phyloP scores from a whole-genome alignment of 768 basidiomycete genomes.

The Podaxis pistillaris region DNA sequence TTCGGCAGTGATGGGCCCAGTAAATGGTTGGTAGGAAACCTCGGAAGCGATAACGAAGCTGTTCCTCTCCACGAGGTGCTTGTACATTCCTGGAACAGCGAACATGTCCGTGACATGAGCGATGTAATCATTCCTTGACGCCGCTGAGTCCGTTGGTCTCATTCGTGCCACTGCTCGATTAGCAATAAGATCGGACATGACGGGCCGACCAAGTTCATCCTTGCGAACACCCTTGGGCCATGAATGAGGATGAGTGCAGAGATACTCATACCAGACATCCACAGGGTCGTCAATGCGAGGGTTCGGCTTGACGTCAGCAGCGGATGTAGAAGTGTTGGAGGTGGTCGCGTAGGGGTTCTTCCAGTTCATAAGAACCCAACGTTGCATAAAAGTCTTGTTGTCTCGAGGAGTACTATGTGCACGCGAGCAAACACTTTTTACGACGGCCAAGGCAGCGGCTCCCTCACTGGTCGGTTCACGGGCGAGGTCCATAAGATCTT shows the following conservation, averaged over 20 bases:
- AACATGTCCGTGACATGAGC: conserved; percentile 38
- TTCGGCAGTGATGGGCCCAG: conserved; percentile 31
- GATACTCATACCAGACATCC: conserved; percentile 45
- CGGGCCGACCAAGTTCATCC: conserved; percentile 34
- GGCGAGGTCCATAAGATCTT: conserved; percentile 40
- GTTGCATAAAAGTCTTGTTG: conserved; percentile 42
- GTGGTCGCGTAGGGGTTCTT: conserved; percentile 30
- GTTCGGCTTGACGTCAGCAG: conserved; percentile 31
- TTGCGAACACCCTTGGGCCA: conserved; percentile 49
- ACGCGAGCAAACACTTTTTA: conserved; percentile 44
- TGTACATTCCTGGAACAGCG: conserved; percentile 38
- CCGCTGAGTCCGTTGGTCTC: conserved; percentile 28
- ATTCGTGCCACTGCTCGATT: conserved; percentile 50
- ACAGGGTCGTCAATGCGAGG: conserved; percentile 47
- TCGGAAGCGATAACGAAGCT: conserved; percentile 33
- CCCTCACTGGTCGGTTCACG: conserved; percentile 40
- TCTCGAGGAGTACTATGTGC: conserved; percentile 44
- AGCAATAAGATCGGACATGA: conserved; percentile 42
- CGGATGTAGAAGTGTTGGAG: conserved; percentile 4
- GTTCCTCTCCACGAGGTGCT: conserved; percentile 32
- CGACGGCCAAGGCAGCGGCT: conserved; percentile 33
- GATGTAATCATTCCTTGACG: conserved; percentile 23
- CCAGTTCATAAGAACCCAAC: conserved; percentile 41
- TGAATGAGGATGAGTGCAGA: conserved; percentile 40
- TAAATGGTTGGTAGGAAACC: conserved; percentile 29